Percentiles rank a stretch among this genome's conserved stretches.
Conservation (phyloP, 495 filamentous ascomycete species). For the Penicillium pulvis region DNA sequence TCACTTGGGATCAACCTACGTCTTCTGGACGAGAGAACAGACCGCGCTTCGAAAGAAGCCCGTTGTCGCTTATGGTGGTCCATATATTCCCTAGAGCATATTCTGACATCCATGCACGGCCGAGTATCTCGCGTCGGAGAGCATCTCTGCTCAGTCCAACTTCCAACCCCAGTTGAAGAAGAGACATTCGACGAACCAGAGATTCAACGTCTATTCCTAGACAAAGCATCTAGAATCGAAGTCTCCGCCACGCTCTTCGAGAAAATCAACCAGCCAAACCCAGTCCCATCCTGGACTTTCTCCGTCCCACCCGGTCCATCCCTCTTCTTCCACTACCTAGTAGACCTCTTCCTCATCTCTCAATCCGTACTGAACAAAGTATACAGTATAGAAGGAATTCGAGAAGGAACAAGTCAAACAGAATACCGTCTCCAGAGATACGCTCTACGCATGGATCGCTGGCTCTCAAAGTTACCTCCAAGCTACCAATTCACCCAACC, state of each 20-base stretch:
- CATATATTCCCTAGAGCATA: constrained; percentile 58
- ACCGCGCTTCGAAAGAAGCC: constrained; percentile 56
- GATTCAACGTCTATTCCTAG: constrained; percentile 23
- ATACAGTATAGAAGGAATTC: background rate
- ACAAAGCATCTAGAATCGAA: background rate
- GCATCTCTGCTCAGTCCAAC: constrained; percentile 52
- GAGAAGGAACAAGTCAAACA: background rate
- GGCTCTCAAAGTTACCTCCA: constrained; percentile 4
- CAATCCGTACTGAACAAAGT: background rate
- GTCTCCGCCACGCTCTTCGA: background rate
- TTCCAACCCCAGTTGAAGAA: constrained; percentile 58
- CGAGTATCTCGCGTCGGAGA: constrained; percentile 59
- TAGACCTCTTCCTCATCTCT: background rate
- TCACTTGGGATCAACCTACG: constrained; percentile 63
- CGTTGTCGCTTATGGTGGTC: constrained; percentile 67
- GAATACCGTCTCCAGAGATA: constrained; percentile 4
- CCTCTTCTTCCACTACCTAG: constrained; percentile 1
- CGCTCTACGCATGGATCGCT: background rate
- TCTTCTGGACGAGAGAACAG: constrained; percentile 50
- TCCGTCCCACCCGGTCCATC: background rate
- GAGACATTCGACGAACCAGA: constrained; percentile 35
- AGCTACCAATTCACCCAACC: background rate
- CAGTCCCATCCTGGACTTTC: background rate
- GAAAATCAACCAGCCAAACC: background rate
- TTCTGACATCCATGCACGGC: constrained; percentile 61